These are phyloP conservation scores for Blastomyces silverae DNA, from an alignment of 2,329 filamentous ascomycete species.

Conservation along the genomic window DNA sequence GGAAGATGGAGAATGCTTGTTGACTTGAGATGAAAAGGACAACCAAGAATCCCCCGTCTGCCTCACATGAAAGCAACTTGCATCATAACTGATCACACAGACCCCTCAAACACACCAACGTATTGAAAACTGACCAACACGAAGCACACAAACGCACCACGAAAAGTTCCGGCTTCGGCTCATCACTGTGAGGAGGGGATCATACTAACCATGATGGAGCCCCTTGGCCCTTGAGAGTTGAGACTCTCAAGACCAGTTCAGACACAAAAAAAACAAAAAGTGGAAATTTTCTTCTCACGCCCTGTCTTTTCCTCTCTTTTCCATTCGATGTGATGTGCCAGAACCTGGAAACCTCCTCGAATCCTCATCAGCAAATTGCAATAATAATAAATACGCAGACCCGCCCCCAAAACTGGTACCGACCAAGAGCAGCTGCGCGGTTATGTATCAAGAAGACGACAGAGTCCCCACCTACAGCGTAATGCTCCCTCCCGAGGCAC, in stretches of 20 bases:
- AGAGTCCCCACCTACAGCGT: no score
- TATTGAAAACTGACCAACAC: neutral
- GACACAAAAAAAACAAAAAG: neutral
- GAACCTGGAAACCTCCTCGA: neutral
- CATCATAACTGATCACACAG: neutral
- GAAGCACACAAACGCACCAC: neutral
- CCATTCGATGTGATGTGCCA: no score
- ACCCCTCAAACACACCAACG: neutral
- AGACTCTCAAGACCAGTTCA: neutral
- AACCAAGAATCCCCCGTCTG: no score
- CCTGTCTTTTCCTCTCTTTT: neutral
- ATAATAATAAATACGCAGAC: no score
- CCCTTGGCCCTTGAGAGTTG: neutral
- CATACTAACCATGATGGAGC: neutral
- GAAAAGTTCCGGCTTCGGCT: slow-evolving; percentile 1
- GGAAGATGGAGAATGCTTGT: neutral
- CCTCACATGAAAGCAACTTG: neutral
- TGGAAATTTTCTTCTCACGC: neutral
- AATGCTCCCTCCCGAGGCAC: neutral
- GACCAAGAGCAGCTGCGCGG: neutral
- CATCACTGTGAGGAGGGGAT: neutral
- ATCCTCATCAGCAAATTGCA: no score
- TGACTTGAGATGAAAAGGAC: neutral
- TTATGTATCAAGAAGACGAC: neutral
- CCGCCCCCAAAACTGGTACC: neutral